Conservation (phyloP, 2,329 filamentous ascomycete species). For the Capronia coronata region DNA sequence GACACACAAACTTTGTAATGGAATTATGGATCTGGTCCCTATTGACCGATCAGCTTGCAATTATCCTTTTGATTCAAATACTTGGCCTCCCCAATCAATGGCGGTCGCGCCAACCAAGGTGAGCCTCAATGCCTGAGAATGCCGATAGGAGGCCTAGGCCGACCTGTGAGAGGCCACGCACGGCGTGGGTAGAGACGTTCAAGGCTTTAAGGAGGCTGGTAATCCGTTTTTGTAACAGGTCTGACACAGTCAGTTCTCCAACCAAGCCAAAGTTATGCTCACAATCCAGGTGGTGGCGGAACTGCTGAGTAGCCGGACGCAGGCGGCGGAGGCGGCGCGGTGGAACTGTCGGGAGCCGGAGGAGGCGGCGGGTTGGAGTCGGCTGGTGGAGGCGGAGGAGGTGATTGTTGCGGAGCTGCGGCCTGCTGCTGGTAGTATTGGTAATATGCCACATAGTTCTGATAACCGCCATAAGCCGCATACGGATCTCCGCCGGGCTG, state of each 20-base stretch:
- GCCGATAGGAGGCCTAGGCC: not conserved
- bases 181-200: not conserved
- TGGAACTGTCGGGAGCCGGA: slow-evolving; percentile 45
- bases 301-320: slow-evolving; percentile 21
- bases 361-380: slow-evolving; percentile 60
- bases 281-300: slow-evolving; percentile 24
- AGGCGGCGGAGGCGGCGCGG: slow-evolving; percentile 18
- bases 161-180: not conserved
- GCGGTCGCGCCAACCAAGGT: slow-evolving; percentile 11
- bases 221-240: not conserved
- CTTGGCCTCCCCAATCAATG: slow-evolving; percentile 20
- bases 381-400: slow-evolving; percentile 46
- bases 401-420: slow-evolving; percentile 40
- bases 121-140: not conserved
- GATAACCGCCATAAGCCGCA: slow-evolving; percentile 82
- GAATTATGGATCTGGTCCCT: slow-evolving; percentile 26
- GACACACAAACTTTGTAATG: slow-evolving; percentile 11
- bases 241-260: slow-evolving; percentile 1
- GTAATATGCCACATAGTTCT: slow-evolving; percentile 57
- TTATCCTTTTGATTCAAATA: slow-evolving; percentile 21
- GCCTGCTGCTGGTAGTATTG: slow-evolving; percentile 67
- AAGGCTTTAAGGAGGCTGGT: not conserved
- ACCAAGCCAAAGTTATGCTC: slow-evolving; percentile 10
- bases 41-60: slow-evolving; percentile 26
- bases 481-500: slow-evolving; percentile 53